Percentiles rank a stretch among this genome's conserved stretches.
phyloP scores from a whole-genome alignment of 768 basidiomycete species.

The Lyophyllum decastes region DNA sequence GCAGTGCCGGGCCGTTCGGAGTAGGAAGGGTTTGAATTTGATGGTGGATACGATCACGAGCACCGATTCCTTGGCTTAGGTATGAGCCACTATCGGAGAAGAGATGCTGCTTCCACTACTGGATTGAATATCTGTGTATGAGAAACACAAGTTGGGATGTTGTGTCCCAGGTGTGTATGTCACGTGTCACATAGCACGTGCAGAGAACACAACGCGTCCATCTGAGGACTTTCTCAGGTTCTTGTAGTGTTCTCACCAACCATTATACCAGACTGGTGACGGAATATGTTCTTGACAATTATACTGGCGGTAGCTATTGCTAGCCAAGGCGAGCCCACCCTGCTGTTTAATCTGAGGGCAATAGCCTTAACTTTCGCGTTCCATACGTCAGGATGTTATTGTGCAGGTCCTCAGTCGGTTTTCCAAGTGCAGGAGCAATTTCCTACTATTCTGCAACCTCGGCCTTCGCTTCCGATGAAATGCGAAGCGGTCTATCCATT shows the following conservation, averaged over 20 bases:
- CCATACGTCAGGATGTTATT: not conserved
- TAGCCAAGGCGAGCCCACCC: not conserved
- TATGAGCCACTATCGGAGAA: no score
- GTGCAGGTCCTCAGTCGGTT: not conserved
- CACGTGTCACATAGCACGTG: constrained; percentile 1
- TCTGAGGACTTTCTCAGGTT: not conserved
- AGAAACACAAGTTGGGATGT: no score
- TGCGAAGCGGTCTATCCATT: not conserved
- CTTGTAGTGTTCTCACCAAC: not conserved
- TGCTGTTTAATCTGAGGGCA: not conserved
- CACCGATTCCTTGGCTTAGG: no score
- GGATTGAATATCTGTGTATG: not conserved
- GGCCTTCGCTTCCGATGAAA: not conserved
- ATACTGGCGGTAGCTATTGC: not conserved
- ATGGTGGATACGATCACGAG: not conserved
- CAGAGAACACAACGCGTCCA: constrained; percentile 2
- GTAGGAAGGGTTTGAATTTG: not conserved
- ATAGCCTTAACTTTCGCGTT: not conserved
- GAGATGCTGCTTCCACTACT: no score
- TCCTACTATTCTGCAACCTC: not conserved
- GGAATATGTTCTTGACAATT: not conserved
- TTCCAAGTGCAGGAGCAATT: not conserved
- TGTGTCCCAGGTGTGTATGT: no score
- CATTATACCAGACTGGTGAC: not conserved
- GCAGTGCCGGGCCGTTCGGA: not conserved